phyloP scores from a whole-genome alignment of 805 yeast species.

The Vanderwaltozyma polyspora region DNA sequence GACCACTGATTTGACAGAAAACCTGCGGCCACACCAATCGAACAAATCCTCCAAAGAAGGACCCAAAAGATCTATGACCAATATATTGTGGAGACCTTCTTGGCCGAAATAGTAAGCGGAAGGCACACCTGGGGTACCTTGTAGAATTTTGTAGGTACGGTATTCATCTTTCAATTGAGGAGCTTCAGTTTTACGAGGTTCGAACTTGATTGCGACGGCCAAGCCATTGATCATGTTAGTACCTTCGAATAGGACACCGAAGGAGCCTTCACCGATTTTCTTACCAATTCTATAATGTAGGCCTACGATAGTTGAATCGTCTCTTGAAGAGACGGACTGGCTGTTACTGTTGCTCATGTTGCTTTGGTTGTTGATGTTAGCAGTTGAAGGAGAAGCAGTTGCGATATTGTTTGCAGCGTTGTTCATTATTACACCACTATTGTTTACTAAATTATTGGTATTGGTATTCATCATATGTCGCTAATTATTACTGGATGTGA shows the following conservation, averaged over 20 bases:
- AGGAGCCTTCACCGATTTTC: slow-evolving; percentile 97
- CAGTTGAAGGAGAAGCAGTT: background rate
- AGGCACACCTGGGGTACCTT: slow-evolving; percentile 80
- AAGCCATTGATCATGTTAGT: slow-evolving; percentile 81
- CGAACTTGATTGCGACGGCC: slow-evolving; percentile 93
- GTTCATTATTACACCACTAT: background rate
- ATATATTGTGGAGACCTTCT: slow-evolving; percentile 91
- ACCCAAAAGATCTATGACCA: slow-evolving; percentile 89
- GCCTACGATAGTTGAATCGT: slow-evolving; percentile 46
- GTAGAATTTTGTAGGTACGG: slow-evolving; percentile 81
- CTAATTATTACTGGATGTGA: background rate
- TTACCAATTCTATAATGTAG: slow-evolving; percentile 94
- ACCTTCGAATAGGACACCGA: slow-evolving; percentile 96
- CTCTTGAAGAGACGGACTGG: background rate
- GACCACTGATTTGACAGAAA: slow-evolving; percentile 77
- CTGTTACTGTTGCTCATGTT: background rate
- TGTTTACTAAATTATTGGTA: background rate
- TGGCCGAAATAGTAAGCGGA: slow-evolving; percentile 97
- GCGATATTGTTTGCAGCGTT: background rate
- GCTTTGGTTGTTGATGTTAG: background rate
- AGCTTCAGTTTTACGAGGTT: slow-evolving; percentile 93
- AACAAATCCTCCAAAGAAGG: slow-evolving; percentile 93
- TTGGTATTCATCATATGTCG: background rate
- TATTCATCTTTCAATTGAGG: slow-evolving; percentile 96
- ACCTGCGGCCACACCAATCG: slow-evolving; percentile 96